Conservation (phyloP, 768 basidiomycete species). For the Mycena galericulata region DNA sequence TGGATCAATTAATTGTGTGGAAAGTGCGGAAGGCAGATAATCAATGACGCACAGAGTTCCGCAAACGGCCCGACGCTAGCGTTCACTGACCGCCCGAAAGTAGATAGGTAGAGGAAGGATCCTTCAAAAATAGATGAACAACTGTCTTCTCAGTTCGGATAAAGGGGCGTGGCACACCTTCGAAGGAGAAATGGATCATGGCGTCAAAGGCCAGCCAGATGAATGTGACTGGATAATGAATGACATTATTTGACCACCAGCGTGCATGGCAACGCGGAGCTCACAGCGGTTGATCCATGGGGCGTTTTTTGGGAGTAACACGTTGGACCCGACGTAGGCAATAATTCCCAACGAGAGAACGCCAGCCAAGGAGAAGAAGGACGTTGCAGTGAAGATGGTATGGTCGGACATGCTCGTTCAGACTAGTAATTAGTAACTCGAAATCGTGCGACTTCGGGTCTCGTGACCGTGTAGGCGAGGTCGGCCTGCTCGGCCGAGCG, state of each 20-base stretch:
- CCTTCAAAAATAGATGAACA: too few relatives aligned
- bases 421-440: not conserved
- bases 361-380: slow-evolving; percentile 71
- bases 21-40: not conserved
- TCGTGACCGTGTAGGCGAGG: slow-evolving; percentile 20
- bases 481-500: too few relatives aligned
- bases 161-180: too few relatives aligned
- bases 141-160: too few relatives aligned
- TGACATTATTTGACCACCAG: not conserved
- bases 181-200: slow-evolving; percentile 82
- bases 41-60: slow-evolving; percentile 74
- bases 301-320: slow-evolving; percentile 72
- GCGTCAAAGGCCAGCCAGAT: slow-evolving; percentile 88
- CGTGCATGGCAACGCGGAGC: not conserved
- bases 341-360: slow-evolving; percentile 63
- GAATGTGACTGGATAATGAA: slow-evolving; percentile 57
- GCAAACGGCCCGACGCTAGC: slow-evolving; percentile 77
- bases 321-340: slow-evolving; percentile 65
- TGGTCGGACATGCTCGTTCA: slow-evolving; percentile 17
- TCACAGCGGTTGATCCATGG: slow-evolving; percentile 69
- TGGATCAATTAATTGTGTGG: not conserved
- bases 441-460: not conserved
- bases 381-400: slow-evolving; percentile 66
- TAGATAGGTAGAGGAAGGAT: slow-evolving; percentile 82
- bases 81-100: slow-evolving; percentile 79